Conservation (phyloP, 345 rosid genomes). For the Rhodamnia rubescens region DNA sequence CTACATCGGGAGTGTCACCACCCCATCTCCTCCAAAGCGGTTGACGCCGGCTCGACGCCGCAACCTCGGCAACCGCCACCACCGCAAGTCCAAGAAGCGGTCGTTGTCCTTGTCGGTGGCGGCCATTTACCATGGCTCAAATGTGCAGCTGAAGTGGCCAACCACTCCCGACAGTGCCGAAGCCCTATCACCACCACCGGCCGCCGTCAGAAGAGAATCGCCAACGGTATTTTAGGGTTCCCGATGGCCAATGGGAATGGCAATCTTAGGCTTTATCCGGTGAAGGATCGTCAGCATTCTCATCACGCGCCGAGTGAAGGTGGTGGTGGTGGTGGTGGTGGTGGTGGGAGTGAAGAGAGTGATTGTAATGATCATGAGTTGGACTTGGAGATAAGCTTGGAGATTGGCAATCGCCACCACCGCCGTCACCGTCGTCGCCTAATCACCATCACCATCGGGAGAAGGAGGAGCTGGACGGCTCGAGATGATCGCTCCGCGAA, state of each 20-base stretch:
- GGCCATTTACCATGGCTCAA: neutral
- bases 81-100: neutral
- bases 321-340: neutral
- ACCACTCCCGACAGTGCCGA: neutral
- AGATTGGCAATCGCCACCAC: neutral
- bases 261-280: neutral
- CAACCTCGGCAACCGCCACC: neutral
- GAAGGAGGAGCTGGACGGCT: neutral
- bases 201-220: neutral
- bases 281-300: neutral
- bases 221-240: neutral
- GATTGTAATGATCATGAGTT: neutral
- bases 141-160: neutral
- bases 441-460: neutral
- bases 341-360: neutral
- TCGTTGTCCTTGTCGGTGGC: neutral
- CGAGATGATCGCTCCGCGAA: neutral
- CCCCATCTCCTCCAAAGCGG: neutral
- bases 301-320: neutral
- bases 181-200: neutral
- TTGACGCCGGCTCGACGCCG: neutral
- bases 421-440: neutral
- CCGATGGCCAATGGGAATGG: neutral
- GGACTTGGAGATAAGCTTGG: neutral
- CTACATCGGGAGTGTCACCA: neutral